Base-by-base conservation (phyloP, 768 basidiomycete species). In the Hypholoma sublateritium region DNA sequence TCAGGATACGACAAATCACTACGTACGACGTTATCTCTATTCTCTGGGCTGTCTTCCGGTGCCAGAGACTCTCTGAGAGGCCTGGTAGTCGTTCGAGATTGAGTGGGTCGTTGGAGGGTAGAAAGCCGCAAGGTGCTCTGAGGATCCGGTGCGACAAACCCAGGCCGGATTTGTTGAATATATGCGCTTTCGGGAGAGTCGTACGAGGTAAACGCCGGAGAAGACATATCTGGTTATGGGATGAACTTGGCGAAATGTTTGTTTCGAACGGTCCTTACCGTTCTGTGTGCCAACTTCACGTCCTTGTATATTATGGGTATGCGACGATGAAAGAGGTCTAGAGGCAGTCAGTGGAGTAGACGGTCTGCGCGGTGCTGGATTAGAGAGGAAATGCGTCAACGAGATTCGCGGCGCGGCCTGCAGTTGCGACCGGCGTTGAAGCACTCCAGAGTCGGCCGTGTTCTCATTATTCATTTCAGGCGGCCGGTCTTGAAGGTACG, bases 141-240 rank as follows among this genome's bases (percentile, higher is more conserved):
- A 7, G 52, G 21, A n/a, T 5, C 43, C 17, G 47, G 56, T 21
- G 57, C 54, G 14, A 44, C 49, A 36, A 56, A 37, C 17, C 50
- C 52, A 19, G 39, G 57, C 1, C 52, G 51, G 28, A 59, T 62
- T 36, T 52, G 46, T 28, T 60, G 67, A 51, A 59, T 65, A 67
- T 66, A 67, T 67, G 64, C 67, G 59, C 57, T 58, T 24, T 65
- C 62, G 4, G 61, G 61, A 48, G 61, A 62, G n/a, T 28, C 50
- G 34, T 49, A 46, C 2, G 60, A 51, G 45, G 22, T 21, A 8
- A 53, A 49, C 2, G 22, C 32, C 3, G 63, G 63, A 8, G 59
- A 62, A 49, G 64, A 25, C 46, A 14, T 14, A 17, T 22, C 46
- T 47, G 17, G n/a, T n/a, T 16, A 8, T 19, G 22, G 5, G n/a